A percentile compares a stretch with the other conserved stretches of the same genome.
phyloP scores from a whole-genome alignment of 805 yeast genomes.

The Cyberlindnera saturnus region DNA sequence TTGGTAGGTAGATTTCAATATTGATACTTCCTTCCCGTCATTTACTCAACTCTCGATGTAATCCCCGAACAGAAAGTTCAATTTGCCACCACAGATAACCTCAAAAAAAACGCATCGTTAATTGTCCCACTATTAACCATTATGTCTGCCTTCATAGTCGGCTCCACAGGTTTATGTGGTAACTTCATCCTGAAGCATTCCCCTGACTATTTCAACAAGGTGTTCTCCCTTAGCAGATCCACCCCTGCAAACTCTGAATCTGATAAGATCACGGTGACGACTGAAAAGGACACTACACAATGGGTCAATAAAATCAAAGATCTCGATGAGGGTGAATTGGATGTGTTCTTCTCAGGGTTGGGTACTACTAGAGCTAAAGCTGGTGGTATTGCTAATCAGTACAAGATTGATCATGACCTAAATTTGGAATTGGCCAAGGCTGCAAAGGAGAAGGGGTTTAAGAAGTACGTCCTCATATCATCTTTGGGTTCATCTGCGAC shows the following conservation, averaged over 20 bases:
- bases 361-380: conserved; percentile 74
- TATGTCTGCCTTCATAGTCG: conserved; percentile 37
- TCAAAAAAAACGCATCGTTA: neutral
- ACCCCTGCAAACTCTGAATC: conserved; percentile 8
- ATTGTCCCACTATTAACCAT: too few species aligned
- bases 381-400: conserved; percentile 67
- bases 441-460: conserved; percentile 64
- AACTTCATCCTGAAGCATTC: conserved; percentile 42
- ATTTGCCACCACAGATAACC: neutral
- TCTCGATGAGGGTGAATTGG: conserved; percentile 23
- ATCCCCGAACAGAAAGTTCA: neutral
- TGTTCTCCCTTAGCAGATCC: conserved; percentile 50
- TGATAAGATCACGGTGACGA: conserved; percentile 26
- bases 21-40: too few species aligned
- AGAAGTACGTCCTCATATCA: conserved; percentile 63
- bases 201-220: conserved; percentile 30
- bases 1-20: too few species aligned
- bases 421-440: conserved; percentile 64
- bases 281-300: conserved; percentile 39
- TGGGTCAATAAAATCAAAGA: conserved; percentile 41
- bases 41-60: neutral
- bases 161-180: conserved; percentile 82
- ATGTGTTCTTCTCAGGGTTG: conserved; percentile 54
- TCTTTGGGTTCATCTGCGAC: conserved; percentile 53
- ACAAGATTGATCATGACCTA: conserved; percentile 67